phyloP scores from a whole-genome alignment of 1,139 yeast species.

The Pneumocystis sp. region DNA sequence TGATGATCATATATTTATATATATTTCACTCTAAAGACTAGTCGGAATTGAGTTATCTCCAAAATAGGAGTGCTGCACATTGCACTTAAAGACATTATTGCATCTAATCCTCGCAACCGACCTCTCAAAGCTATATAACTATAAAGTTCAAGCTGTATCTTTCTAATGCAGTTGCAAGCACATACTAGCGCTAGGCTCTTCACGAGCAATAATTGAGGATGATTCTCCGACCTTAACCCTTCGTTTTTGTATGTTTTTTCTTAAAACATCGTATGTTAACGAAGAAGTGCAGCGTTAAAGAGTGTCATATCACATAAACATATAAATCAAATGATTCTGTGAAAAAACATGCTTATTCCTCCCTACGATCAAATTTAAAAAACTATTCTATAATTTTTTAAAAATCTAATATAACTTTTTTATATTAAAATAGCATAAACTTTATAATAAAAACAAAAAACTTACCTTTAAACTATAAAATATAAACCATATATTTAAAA shows the following conservation, averaged over 20 bases:
- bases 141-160: neutral
- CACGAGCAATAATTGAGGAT: neutral
- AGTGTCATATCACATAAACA: neutral
- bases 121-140: neutral
- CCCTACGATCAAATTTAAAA: neutral
- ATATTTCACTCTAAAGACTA: neutral
- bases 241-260: neutral
- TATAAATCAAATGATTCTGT: neutral
- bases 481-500: neutral
- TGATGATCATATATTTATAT: neutral
- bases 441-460: neutral
- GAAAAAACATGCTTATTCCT: neutral
- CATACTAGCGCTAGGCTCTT: neutral
- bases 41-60: neutral
- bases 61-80: neutral
- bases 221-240: slow-evolving; percentile 1
- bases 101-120: neutral
- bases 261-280: neutral
- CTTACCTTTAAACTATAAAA: neutral
- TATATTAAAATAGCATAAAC: neutral
- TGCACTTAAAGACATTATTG: neutral
- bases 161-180: neutral
- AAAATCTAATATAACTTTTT: neutral
- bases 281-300: slow-evolving; percentile 1
- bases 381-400: neutral